Conservation (phyloP, 2,329 filamentous ascomycete genomes). For the Macrophomina pseudophaseolina region DNA sequence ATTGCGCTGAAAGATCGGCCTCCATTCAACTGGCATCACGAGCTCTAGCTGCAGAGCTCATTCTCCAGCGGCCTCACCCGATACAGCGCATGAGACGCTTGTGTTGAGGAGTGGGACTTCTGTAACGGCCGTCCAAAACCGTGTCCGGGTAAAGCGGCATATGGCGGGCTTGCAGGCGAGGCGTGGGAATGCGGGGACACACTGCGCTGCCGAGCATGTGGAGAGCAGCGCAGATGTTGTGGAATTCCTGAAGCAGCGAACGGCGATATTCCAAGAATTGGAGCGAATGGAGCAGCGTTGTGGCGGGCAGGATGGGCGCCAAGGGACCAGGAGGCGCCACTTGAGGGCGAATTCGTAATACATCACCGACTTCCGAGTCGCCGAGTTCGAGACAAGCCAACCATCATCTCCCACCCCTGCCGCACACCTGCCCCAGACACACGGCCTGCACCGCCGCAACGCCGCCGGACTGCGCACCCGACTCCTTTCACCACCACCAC, state of each 20-base stretch:
- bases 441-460: constrained; percentile 21
- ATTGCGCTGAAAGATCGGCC: no score
- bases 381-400: constrained; percentile 20
- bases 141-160: neutral
- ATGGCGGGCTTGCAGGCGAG: neutral
- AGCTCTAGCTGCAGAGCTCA: no score
- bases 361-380: constrained; percentile 16
- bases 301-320: neutral
- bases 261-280: neutral
- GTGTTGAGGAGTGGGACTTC: neutral
- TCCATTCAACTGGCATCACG: no score
- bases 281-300: constrained; percentile 14
- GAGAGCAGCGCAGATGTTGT: neutral
- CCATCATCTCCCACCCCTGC: constrained; percentile 14
- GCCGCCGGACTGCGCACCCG: constrained; percentile 13
- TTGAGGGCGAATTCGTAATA: constrained; percentile 25
- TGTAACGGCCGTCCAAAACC: neutral
- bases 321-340: constrained; percentile 16
- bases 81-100: no score
- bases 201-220: constrained; percentile 4
- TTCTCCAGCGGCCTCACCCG: no score
- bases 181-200: neutral
- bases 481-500: constrained; percentile 20
- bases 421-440: constrained; percentile 8
- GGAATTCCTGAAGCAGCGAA: neutral